These are phyloP conservation scores for Forsythia viridissima DNA, from an alignment of 257 asterid species.

Conservation along the genomic window DNA sequence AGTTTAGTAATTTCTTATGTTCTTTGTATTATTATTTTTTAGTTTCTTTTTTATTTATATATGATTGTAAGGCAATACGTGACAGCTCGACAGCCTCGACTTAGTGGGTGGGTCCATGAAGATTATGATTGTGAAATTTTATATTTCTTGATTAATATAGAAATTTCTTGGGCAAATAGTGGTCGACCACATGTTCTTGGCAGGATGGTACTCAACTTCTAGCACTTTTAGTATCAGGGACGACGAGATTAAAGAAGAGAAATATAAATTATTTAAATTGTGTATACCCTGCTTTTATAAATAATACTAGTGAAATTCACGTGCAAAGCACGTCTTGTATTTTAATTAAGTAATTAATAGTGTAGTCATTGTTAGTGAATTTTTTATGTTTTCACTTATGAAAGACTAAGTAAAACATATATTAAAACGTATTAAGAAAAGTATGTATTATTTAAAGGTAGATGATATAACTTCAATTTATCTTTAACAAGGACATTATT, in stretches of 20 bases:
- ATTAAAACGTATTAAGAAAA: too few relatives aligned
- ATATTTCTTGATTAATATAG: not conserved
- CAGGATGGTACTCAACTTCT: not conserved
- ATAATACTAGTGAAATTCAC: too few relatives aligned
- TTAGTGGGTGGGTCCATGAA: not conserved
- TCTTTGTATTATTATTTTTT: not conserved
- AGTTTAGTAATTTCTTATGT: not conserved
- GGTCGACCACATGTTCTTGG: not conserved
- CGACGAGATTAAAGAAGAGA: not conserved
- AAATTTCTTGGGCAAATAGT: not conserved
- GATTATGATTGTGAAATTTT: not conserved
- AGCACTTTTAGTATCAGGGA: not conserved
- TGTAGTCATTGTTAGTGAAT: too few relatives aligned
- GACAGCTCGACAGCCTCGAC: not conserved
- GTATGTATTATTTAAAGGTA: too few relatives aligned
- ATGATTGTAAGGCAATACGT: constrained; percentile 1
- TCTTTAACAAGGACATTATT: too few relatives aligned
- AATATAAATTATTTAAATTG: not conserved
- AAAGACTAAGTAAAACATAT: too few relatives aligned
- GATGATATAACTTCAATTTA: too few relatives aligned
- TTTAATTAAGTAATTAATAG: too few relatives aligned
- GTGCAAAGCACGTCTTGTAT: too few relatives aligned
- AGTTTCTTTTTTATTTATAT: not conserved
- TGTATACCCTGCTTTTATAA: too few relatives aligned
- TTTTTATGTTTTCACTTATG: too few relatives aligned